Base-by-base conservation (phyloP, 2,329 filamentous ascomycete species). In the Diaporthe sp. region DNA sequence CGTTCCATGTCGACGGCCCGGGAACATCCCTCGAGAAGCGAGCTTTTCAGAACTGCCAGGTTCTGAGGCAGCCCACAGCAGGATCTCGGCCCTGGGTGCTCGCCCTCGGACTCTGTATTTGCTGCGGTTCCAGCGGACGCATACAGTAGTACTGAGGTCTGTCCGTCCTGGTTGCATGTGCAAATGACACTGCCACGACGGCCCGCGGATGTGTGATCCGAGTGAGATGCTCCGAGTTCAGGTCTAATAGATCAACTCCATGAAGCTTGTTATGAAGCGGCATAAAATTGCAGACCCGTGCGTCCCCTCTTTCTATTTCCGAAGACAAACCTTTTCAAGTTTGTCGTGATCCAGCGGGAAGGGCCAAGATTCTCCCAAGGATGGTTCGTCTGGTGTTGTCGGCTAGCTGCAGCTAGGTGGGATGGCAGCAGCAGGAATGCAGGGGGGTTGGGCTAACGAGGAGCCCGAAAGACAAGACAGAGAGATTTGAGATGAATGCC, bases 301-400 rank as follows among this genome's bases (percentile, higher is more conserved):
- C 20, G 51, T 28, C 65, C 49, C 65, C 65, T 70, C 65, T 53
- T 68, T 53, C 47, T 12, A 68, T 53, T 20, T 68, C 65, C 49
- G 65, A 70, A 8, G n/a, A 55, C 34, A 70, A 55, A 55, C n/a
- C 49, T 68, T 68, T 68, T 68, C 63, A 37, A 7, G 47, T 37
- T 28, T 15, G 8, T 70, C 22, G 47, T 53, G 31, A 17, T 65
- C 42, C 25, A 13, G 49, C 15, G 22, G 22, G 22, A 55, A 55
- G 65, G 65, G 65, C 65, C 65, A 55, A 55, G 34, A 70, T 55
- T 28, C 42, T 28, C 42, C 25, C 65, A 70, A 42, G 65, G 22
- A 53, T 53, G 65, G 49, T 70, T 70, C 65, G 49, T 70, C 65
- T 70, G 65, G 65, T 70, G 65, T 70, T 39, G 65, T 55, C 65